Conservation (phyloP, 495 filamentous ascomycete species). For the Thozetella sp. region DNA sequence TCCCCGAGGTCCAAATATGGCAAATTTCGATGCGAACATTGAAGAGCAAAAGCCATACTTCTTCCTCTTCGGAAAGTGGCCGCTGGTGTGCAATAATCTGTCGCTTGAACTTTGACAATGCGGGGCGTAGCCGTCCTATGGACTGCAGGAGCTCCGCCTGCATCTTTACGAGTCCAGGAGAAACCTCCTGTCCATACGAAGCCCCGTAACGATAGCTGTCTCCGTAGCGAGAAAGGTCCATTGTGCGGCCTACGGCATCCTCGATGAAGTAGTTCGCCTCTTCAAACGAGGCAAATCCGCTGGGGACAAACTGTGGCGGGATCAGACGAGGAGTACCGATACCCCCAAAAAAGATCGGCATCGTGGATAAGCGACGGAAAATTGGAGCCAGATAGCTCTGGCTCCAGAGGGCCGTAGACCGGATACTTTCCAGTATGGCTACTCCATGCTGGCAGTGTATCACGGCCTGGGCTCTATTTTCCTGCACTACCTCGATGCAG, state of each 20-base stretch:
- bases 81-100: neutral
- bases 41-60: neutral
- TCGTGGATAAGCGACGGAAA: neutral
- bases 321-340: neutral
- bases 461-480: slow-evolving; percentile 30
- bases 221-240: neutral
- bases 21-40: neutral
- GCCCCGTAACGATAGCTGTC: neutral
- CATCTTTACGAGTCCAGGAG: neutral
- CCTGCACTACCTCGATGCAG: slow-evolving; percentile 49
- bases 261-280: neutral
- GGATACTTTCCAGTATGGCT: slow-evolving; percentile 12
- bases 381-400: neutral
- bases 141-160: neutral
- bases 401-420: neutral
- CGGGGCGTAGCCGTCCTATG: neutral
- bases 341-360: neutral
- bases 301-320: neutral
- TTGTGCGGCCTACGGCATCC: neutral
- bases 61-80: neutral
- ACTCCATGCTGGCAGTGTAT: slow-evolving; percentile 24
- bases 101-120: neutral
- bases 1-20: neutral
- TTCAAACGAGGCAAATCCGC: neutral
- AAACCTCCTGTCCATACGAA: neutral